Evolutionary conservation across 1,284 basidiomycete species (phyloP), one percentile per base, ranked within the genome.

Genomic region (Ustanciosporium gigantosporum): DNA sequence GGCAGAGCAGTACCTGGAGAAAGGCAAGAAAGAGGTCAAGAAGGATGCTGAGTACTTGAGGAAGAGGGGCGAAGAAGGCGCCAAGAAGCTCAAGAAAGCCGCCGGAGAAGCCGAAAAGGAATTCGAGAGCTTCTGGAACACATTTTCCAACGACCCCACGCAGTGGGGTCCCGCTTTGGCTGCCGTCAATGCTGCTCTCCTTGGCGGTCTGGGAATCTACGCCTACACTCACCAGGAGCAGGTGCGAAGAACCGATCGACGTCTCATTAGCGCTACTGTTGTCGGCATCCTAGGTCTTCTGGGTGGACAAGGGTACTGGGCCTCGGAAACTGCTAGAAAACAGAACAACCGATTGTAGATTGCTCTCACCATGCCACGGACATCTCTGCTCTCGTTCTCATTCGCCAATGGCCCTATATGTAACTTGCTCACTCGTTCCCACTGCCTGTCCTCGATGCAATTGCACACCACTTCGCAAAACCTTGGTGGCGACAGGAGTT

Each of bases 121-220:
- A 36, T 35, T 68, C 29, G 51, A 68, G 47, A 45, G 52, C 31
- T 57, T 48, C 47, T 71, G 70, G 70, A 39, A 61, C 36, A 38
- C 52, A 29, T 74, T 77, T 56, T 69, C 67, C 23, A 44, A 37
- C 51, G 65, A 74, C 37, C 73, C 73, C 40, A 65, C 68, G 53
- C 66, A 67, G 52, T 77, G 75, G 75, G 60, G 51, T 34, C 56
- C 74, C 22, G 51, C 72, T 3, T 70, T 77, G 22, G 69, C 68
- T 36, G 68, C 62, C n/a, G 60, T 72, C 49, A 76, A 77, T 55
- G 65, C 64, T 16, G 72, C 66, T 7, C 31, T 76, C 5, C 60
- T 77, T 17, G 74, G 69, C 32, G 72, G 73, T 22, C 41, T 74
- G 27, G 74, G 75, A 23, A 41, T 72, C 48, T 73, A 66, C 44